Evolutionary conservation across 192 early-diverging fungal genomes (phyloP).

Genomic region (Coemansia umbellata): DNA sequence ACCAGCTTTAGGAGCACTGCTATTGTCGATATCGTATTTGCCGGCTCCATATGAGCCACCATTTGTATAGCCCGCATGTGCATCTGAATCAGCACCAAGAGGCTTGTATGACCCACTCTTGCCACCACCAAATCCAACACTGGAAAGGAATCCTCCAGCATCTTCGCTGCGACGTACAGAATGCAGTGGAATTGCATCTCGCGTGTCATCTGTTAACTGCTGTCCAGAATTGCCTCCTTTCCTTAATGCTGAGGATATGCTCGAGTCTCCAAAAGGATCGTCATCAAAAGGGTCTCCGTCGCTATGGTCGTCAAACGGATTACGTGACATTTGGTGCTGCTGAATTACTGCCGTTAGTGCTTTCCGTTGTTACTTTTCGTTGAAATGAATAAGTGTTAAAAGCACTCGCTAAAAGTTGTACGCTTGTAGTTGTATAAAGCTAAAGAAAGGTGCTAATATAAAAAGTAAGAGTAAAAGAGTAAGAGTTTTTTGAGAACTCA

Average conservation of each 20-base stretch:
- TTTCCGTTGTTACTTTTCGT: too few species aligned
- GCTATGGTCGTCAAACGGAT: constrained; percentile 44
- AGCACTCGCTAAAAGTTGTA: too few species aligned
- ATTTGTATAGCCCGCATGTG: constrained; percentile 4
- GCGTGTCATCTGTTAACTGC: constrained; percentile 12
- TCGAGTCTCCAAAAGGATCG: constrained; percentile 38
- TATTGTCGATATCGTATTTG: constrained; percentile 5
- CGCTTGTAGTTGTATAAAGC: too few species aligned
- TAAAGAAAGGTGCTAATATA: too few species aligned
- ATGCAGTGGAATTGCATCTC: constrained; percentile 43
- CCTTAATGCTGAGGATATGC: constrained; percentile 6
- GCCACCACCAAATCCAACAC: constrained; percentile 19
- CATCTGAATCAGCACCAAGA: constrained; percentile 25
- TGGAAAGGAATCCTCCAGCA: constrained; percentile 29
- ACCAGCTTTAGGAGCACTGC: constrained; percentile 9
- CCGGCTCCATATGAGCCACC: constrained; percentile 5
- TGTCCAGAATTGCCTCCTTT: constrained; percentile 6
- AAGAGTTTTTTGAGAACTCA: too few species aligned
- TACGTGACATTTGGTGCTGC: constrained; percentile 29
- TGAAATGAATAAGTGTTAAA: too few species aligned
- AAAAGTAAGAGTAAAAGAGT: too few species aligned
- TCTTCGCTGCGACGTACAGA: constrained; percentile 32
- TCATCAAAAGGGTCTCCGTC: constrained; percentile 37
- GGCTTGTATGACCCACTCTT: constrained; percentile 30
- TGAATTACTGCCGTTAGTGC: too few species aligned